Percentiles rank a stretch among this genome's conserved stretches.
Conservation (phyloP, 2,329 filamentous ascomycete species). For the Grosmannia penicillata region DNA sequence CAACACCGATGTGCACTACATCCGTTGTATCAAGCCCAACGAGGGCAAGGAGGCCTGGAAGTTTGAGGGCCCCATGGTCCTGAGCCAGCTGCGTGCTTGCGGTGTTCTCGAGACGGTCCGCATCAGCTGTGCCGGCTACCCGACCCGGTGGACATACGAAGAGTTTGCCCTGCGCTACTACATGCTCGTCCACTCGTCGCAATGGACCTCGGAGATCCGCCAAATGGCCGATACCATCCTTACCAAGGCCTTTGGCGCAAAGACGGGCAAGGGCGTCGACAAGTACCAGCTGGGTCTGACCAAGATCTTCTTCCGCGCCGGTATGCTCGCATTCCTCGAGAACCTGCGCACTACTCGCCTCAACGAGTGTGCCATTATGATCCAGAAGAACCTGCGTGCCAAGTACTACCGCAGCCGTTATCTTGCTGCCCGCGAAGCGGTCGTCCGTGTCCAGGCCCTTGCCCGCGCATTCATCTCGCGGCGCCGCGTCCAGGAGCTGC, state of each 20-base stretch:
- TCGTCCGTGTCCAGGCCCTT: slow-evolving; percentile 67
- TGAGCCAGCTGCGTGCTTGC: slow-evolving; percentile 91
- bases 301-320: slow-evolving; percentile 98
- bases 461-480: slow-evolving; percentile 67
- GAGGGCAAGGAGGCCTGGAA: slow-evolving; percentile 95
- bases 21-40: slow-evolving; percentile 97
- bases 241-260: slow-evolving; percentile 70
- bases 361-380: slow-evolving; percentile 91
- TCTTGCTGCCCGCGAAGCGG: slow-evolving; percentile 68
- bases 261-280: slow-evolving; percentile 59
- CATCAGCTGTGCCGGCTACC: slow-evolving; percentile 94
- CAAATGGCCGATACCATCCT: slow-evolving; percentile 90
- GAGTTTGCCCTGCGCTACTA: slow-evolving; percentile 97
- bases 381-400: slow-evolving; percentile 92
- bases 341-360: slow-evolving; percentile 81
- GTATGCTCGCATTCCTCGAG: slow-evolving; percentile 96
- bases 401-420: slow-evolving; percentile 93
- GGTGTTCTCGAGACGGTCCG: slow-evolving; percentile 97
- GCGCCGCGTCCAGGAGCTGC: slow-evolving; percentile 62
- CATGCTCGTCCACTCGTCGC: slow-evolving; percentile 80
- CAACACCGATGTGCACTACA: slow-evolving; percentile 96
- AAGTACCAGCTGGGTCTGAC: slow-evolving; percentile 97
- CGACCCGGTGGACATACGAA: slow-evolving; percentile 96
- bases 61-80: slow-evolving; percentile 96
- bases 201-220: slow-evolving; percentile 89